These are phyloP conservation scores for Capsella rubella DNA, from an alignment of 441 rosid genomes.

Conservation along the genomic window DNA sequence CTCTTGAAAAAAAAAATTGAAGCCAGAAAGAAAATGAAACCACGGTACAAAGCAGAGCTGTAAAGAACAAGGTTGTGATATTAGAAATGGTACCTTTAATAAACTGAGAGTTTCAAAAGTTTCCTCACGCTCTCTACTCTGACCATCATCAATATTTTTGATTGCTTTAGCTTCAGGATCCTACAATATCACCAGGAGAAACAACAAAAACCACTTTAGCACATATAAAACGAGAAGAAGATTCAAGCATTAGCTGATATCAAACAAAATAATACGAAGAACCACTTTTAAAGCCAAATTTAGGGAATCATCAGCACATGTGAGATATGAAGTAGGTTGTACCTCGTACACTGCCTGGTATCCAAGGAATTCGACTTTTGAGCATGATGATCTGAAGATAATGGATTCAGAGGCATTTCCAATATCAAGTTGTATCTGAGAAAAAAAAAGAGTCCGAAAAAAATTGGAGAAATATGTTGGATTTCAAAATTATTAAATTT, in stretches of 20 bases:
- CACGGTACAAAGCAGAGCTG: slow-evolving; percentile 11
- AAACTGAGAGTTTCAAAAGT: slow-evolving; percentile 63
- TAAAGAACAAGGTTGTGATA: slow-evolving; percentile 2
- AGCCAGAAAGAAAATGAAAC: slow-evolving; percentile 24
- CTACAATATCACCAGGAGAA: slow-evolving; percentile 49
- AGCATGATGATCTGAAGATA: slow-evolving; percentile 75
- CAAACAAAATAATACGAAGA: slow-evolving; percentile 10
- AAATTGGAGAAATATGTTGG: not conserved
- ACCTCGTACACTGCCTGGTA: slow-evolving; percentile 91
- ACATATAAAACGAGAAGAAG: slow-evolving; percentile 28
- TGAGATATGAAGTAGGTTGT: slow-evolving; percentile 30
- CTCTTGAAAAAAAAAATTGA: slow-evolving; percentile 11
- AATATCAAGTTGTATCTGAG: slow-evolving; percentile 81
- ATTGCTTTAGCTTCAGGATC: slow-evolving; percentile 70
- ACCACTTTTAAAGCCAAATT: slow-evolving; percentile 29
- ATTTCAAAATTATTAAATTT: slow-evolving; percentile 7
- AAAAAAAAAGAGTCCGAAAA: slow-evolving; percentile 26
- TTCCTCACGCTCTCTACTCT: slow-evolving; percentile 50
- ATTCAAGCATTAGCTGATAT: slow-evolving; percentile 3
- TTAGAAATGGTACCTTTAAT: slow-evolving; percentile 61
- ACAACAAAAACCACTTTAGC: slow-evolving; percentile 18
- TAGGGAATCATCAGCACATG: slow-evolving; percentile 21
- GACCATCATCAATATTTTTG: slow-evolving; percentile 56
- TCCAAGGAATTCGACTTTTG: slow-evolving; percentile 77
- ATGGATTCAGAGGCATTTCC: slow-evolving; percentile 66